These are phyloP conservation scores for Talaromyces ruber DNA, from an alignment of 495 filamentous ascomycete species.

Conservation along the genomic window DNA sequence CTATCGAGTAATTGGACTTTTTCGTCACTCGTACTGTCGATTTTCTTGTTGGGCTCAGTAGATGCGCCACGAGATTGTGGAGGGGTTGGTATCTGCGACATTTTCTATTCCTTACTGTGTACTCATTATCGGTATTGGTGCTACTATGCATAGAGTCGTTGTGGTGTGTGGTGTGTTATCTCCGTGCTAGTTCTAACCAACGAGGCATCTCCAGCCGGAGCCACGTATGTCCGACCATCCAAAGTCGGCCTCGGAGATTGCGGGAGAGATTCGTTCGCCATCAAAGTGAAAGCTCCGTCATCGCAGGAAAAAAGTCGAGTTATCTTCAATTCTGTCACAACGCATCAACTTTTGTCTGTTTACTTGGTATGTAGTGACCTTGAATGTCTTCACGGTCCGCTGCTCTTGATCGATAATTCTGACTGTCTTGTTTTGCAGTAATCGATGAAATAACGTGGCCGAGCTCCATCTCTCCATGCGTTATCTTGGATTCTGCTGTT, in stretches of 20 bases:
- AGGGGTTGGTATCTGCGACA: conserved; percentile 31
- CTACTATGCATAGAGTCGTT: neutral
- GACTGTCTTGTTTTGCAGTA: neutral
- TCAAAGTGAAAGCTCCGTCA: conserved; percentile 23
- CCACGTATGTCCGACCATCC: conserved; percentile 1
- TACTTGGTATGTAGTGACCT: neutral
- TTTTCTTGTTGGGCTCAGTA: conserved; percentile 14
- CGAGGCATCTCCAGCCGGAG: conserved; percentile 1
- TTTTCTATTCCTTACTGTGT: neutral
- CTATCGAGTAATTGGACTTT: conserved; percentile 43
- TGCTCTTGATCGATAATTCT: neutral
- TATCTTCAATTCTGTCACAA: neutral
- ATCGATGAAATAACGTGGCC: neutral
- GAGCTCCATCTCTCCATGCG: conserved; percentile 1
- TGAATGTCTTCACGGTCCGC: too few species aligned
- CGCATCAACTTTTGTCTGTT: neutral
- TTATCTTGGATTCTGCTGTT: conserved; percentile 4
- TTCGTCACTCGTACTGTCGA: conserved; percentile 16
- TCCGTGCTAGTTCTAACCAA: neutral
- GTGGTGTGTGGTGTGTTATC: neutral
- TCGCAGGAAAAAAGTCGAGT: conserved; percentile 10
- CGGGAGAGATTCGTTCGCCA: neutral
- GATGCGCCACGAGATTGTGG: conserved; percentile 27
- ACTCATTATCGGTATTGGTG: neutral
- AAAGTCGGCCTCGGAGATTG: neutral